These are phyloP conservation scores for Acanthamoeba lenticulata DNA, from an alignment of 208 protist species.

Conservation along the genomic window DNA sequence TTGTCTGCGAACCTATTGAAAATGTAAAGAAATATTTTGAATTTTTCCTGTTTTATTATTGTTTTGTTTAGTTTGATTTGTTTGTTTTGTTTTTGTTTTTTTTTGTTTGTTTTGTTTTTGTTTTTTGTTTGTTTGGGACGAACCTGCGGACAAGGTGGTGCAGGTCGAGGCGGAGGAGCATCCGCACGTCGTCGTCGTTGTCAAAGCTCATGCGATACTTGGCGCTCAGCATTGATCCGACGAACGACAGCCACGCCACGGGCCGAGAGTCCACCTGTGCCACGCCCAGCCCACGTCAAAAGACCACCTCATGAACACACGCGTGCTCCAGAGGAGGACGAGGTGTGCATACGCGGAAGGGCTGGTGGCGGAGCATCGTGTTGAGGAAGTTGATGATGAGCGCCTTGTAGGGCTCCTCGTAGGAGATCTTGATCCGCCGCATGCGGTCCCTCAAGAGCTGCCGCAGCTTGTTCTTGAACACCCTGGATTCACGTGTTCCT, in stretches of 20 bases:
- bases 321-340: background rate
- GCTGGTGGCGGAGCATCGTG: slow-evolving; percentile 53
- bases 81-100: too few species aligned
- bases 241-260: slow-evolving; percentile 49
- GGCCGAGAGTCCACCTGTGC: slow-evolving; percentile 39
- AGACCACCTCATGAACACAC: background rate
- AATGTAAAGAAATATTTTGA: too few species aligned
- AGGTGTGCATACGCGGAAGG: background rate
- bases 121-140: background rate
- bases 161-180: background rate
- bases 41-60: too few species aligned
- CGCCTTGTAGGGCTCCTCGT: slow-evolving; percentile 65
- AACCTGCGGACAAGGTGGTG: background rate
- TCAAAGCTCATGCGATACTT: slow-evolving; percentile 13
- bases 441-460: slow-evolving; percentile 53
- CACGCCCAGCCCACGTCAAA: background rate
- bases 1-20: too few species aligned
- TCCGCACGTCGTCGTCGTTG: background rate
- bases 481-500: slow-evolving; percentile 10
- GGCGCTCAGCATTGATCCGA: slow-evolving; percentile 10
- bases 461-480: slow-evolving; percentile 60
- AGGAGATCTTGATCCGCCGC: slow-evolving; percentile 54
- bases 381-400: slow-evolving; percentile 69
- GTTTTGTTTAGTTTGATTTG: too few species aligned
- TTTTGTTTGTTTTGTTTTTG: background rate